Evolutionary conservation across 768 basidiomycete species (phyloP).

Genomic region (Imleria badia): DNA sequence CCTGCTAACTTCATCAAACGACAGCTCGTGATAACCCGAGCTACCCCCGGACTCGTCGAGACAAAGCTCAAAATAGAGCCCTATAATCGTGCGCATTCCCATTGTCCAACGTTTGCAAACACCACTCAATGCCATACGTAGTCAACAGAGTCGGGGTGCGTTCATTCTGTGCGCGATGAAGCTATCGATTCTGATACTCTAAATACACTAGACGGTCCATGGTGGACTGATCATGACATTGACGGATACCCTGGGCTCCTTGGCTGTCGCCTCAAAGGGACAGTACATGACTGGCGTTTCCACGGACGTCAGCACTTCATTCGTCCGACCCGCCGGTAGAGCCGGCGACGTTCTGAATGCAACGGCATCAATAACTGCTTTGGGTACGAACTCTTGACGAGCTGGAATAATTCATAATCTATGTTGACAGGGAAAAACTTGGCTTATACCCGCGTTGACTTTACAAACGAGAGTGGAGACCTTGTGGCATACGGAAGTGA

Average conservation of each 20-base stretch:
- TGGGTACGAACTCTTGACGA: slow-evolving; percentile 45
- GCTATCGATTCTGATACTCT: not conserved
- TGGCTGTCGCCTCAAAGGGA: slow-evolving; percentile 79
- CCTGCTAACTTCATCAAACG: not conserved
- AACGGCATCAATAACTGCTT: slow-evolving; percentile 63
- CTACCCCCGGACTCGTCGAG: slow-evolving; percentile 69
- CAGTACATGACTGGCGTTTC: slow-evolving; percentile 89
- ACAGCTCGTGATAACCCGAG: slow-evolving; percentile 63
- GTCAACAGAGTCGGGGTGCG: slow-evolving; percentile 82
- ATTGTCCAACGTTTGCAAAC: not conserved
- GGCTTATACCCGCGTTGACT: slow-evolving; percentile 81
- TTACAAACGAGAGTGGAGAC: slow-evolving; percentile 60
- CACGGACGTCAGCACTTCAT: slow-evolving; percentile 77
- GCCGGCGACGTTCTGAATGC: slow-evolving; percentile 65
- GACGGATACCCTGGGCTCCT: slow-evolving; percentile 82
- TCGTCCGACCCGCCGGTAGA: slow-evolving; percentile 74
- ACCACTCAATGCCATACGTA: slow-evolving; percentile 27
- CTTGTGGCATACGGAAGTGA: slow-evolving; percentile 81
- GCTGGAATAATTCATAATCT: not conserved
- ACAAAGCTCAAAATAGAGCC: slow-evolving; percentile 71
- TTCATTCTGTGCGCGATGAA: slow-evolving; percentile 8
- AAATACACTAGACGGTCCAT: slow-evolving; percentile 53
- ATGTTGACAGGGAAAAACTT: slow-evolving; percentile 62
- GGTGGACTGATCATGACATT: slow-evolving; percentile 80
- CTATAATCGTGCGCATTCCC: slow-evolving; percentile 58